phyloP scores from a whole-genome alignment of 2,329 filamentous ascomycete genomes.

The Fusarium denticulatum region DNA sequence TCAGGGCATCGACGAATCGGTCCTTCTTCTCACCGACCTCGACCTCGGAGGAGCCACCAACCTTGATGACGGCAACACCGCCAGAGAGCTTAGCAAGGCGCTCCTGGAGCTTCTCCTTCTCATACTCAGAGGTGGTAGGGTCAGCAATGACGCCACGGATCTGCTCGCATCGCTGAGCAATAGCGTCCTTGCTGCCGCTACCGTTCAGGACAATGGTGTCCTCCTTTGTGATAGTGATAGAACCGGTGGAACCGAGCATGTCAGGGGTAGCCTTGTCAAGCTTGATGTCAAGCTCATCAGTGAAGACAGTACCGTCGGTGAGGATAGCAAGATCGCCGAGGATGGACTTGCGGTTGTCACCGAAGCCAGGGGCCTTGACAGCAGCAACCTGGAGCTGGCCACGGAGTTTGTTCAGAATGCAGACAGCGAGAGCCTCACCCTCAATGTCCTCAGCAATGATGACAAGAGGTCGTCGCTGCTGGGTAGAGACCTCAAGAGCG shows the following conservation, averaged over 20 bases:
- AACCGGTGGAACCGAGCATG: conserved; percentile 95
- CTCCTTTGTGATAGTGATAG: conserved; percentile 99
- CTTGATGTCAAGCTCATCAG: conserved; percentile 98
- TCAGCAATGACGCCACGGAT: conserved; percentile 97
- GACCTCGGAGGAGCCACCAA: conserved; percentile 95
- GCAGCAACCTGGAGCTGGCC: conserved; percentile 98
- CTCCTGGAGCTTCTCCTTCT: conserved; percentile 99
- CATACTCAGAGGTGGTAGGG: conserved; percentile 95
- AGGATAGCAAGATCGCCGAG: conserved; percentile 95
- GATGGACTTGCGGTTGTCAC: conserved; percentile 99
- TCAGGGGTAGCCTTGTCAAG: conserved; percentile 97
- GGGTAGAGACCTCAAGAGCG: conserved; percentile 95
- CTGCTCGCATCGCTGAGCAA: conserved; percentile 97
- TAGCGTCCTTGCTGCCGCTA: conserved; percentile 92
- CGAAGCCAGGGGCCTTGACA: conserved; percentile 98
- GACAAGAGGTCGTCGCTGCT: conserved; percentile 92
- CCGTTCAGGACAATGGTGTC: conserved; percentile 99
- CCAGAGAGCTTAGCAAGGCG: conserved; percentile 99
- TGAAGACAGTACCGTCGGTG: conserved; percentile 97
- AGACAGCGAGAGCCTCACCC: conserved; percentile 96
- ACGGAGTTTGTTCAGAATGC: conserved; percentile 99
- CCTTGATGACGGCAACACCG: conserved; percentile 99
- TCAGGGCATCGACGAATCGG: conserved; percentile 96
- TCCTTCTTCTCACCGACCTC: conserved; percentile 99
- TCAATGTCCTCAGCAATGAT: conserved; percentile 99